phyloP scores from a whole-genome alignment of 345 rosid genomes.

The Conringia planisiliqua region DNA sequence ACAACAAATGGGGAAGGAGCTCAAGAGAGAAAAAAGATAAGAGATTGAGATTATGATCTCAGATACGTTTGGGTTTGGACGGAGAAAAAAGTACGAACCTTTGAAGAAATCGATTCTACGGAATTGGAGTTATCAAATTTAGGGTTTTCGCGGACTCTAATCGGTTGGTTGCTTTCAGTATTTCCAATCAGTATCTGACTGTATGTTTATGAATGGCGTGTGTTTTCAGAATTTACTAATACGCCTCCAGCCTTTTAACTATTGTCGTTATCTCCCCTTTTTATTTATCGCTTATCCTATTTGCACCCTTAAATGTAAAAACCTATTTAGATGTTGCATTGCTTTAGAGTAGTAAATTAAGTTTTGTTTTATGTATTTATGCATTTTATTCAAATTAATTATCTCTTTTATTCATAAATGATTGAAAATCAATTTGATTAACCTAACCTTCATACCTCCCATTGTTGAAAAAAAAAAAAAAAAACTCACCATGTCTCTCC shows the following conservation, averaged over 20 bases:
- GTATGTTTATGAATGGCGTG: neutral
- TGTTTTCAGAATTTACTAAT: neutral
- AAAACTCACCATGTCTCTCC: too few relatives aligned
- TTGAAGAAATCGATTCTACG: slow-evolving; percentile 10
- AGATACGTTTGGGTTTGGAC: neutral
- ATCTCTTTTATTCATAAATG: too few relatives aligned
- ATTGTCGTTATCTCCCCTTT: neutral
- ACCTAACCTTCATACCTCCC: too few relatives aligned
- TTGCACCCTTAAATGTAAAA: neutral
- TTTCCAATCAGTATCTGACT: neutral
- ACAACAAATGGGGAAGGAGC: neutral
- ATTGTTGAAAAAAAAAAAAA: too few relatives aligned
- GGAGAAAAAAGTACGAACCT: neutral
- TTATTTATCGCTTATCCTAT: neutral
- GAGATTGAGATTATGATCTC: slow-evolving; percentile 7
- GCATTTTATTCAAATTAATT: too few relatives aligned
- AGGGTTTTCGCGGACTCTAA: slow-evolving; percentile 27
- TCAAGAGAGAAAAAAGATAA: neutral
- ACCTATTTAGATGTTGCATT: neutral
- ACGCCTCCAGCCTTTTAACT: neutral
- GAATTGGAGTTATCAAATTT: slow-evolving; percentile 12
- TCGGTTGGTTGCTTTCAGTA: neutral
- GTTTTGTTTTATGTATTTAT: too few relatives aligned
- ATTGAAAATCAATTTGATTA: too few relatives aligned
- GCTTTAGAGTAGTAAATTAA: too few relatives aligned